These are phyloP conservation scores for Biscutella laevigata DNA, from an alignment of 441 rosid genomes.

Conservation along the genomic window DNA sequence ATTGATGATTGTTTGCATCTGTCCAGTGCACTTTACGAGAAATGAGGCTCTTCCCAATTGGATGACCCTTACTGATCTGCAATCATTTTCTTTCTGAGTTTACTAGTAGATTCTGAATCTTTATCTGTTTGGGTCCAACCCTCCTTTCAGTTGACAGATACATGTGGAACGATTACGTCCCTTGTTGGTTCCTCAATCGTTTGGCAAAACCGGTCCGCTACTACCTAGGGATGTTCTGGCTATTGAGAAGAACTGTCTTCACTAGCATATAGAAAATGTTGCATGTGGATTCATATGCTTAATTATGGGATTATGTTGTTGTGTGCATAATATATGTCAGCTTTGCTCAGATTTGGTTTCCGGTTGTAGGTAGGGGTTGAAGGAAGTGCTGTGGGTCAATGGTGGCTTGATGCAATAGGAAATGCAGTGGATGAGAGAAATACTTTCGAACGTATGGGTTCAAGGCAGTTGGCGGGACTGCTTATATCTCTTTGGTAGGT, in stretches of 20 bases:
- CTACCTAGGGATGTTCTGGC: not conserved
- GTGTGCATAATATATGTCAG: slow-evolving; percentile 11
- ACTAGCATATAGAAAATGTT: not conserved
- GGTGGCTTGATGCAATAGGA: slow-evolving; percentile 91
- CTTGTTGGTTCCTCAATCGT: not conserved
- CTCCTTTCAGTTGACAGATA: not conserved
- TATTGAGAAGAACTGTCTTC: not conserved
- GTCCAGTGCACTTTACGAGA: not conserved
- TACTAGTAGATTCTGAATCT: not conserved
- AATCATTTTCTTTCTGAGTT: not conserved
- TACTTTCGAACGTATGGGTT: slow-evolving; percentile 90
- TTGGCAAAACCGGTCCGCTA: not conserved
- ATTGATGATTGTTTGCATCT: not conserved
- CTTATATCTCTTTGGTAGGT: slow-evolving; percentile 83
- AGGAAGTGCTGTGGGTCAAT: slow-evolving; percentile 87
- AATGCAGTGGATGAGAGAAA: slow-evolving; percentile 66
- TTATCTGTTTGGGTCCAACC: not conserved
- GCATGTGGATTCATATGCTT: not conserved
- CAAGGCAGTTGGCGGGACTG: slow-evolving; percentile 88
- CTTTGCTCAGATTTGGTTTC: slow-evolving; percentile 5
- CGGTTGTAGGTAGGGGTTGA: slow-evolving; percentile 91
- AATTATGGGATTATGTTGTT: not conserved
- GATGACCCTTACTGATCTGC: not conserved
- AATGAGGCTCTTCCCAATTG: not conserved
- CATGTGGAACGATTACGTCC: not conserved